Percentiles rank a stretch among this genome's conserved stretches.
Evolutionary conservation across 805 yeast genomes (phyloP).

Genomic region (Candida tibetensis): DNA sequence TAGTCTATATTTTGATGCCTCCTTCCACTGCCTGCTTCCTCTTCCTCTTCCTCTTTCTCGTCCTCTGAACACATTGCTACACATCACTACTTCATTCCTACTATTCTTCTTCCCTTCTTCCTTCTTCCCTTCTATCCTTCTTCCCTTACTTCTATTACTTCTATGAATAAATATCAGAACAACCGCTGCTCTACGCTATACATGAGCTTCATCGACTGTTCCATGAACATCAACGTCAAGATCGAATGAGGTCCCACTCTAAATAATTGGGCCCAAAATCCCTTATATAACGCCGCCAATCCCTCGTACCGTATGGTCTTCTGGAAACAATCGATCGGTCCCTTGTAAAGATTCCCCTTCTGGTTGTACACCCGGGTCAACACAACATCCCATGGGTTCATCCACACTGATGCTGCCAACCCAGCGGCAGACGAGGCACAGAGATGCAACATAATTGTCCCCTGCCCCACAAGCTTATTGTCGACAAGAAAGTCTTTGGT

Average conservation of each 20-base stretch:
- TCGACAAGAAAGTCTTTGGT: conserved; percentile 63
- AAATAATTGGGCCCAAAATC: conserved; percentile 88
- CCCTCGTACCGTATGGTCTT: conserved; percentile 87
- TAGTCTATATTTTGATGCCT: no score
- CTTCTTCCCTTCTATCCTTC: background rate
- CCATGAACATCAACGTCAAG: conserved; percentile 89
- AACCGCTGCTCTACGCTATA: conserved; percentile 26
- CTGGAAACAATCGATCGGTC: conserved; percentile 83
- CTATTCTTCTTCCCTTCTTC: background rate
- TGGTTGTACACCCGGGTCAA: conserved; percentile 95
- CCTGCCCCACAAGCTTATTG: conserved; percentile 51
- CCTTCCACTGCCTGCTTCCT: no score
- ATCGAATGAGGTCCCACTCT: conserved; percentile 96
- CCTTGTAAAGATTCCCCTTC: conserved; percentile 79
- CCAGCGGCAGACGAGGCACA: conserved; percentile 78
- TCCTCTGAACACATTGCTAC: no score
- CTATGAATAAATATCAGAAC: background rate
- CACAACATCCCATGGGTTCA: conserved; percentile 98
- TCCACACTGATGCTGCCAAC: conserved; percentile 86
- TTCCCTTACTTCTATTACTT: background rate
- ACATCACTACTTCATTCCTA: no score
- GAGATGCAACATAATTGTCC: conserved; percentile 65
- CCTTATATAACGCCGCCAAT: conserved; percentile 83
- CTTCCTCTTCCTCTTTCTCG: no score
- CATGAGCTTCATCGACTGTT: conserved; percentile 75